Base-by-base conservation (phyloP, 1,284 basidiomycete genomes). In the Puccinia novopanici region DNA sequence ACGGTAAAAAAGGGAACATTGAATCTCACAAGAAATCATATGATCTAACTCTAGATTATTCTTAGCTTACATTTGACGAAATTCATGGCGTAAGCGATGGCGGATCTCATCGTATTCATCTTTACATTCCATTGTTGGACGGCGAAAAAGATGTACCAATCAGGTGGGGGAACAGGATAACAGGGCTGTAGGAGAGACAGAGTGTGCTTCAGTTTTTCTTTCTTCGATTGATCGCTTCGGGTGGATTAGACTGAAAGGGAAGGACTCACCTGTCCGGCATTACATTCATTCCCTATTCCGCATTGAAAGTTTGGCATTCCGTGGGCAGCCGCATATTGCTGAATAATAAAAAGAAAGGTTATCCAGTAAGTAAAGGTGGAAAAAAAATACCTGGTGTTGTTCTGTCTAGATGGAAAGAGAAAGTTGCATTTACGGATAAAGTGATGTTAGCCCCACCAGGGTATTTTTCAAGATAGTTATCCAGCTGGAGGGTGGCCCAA, bases 131-230 rank as follows among this genome's bases (percentile, higher is more conserved):
- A 81, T 52, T 81, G 79, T 48, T 81, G 59, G n/a, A 70, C 61
- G 19, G 79, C 79, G 59, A 81, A 81, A 15, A 81, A 57, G 34
- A 81, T 75, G 54, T 81, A 81, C 79, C 79, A 81, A 74, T 81
- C 79, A 19, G 79, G 71, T 34, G 61, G 50, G 13, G 72, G 15
- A 12, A 57, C 63, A 15, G 79, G 79, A 67, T 81, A 81, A 57
- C 79, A 81, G 15, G 79, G 79, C 79, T 81, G 59, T 48, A 55
- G 27, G 8, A n/a, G 19, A 52, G 22, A 40, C 37, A 37, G 48
- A 55, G 70, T 19, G 27, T n/a, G 3, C 24, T 13, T 55, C 24
- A 67, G 63, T 67, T 45, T 27, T 45, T 24, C 24, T 45, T 67
- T n/a, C 48, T 34, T 40, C 9, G 34, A 15, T 22, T 61, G 59